A percentile compares a stretch with the other conserved stretches of the same genome.
Conservation (phyloP, 495 filamentous ascomycete species). For the Daldinia bambusicola region DNA sequence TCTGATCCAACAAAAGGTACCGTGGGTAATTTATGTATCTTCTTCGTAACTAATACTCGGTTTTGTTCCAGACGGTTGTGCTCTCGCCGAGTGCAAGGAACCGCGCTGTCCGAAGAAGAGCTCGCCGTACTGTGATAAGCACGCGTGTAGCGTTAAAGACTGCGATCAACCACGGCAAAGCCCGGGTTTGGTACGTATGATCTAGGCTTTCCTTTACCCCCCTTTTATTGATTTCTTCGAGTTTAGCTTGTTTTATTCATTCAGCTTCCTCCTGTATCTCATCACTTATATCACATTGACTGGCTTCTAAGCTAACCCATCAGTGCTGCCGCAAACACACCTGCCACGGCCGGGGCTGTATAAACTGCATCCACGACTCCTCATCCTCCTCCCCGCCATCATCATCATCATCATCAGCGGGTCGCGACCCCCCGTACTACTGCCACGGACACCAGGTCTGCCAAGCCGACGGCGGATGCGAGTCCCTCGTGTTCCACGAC, state of each 20-base stretch:
- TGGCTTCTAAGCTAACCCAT: too few relatives aligned
- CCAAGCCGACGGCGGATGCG: constrained; percentile 13
- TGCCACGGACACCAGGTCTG: constrained; percentile 32
- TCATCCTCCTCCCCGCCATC: background rate
- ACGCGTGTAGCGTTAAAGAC: constrained; percentile 26
- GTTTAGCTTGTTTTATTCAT: too few relatives aligned
- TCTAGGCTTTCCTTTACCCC: background rate
- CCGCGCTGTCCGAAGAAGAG: constrained; percentile 20
- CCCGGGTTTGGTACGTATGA: constrained; percentile 8
- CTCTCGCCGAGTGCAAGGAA: constrained; percentile 18
- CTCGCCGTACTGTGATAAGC: constrained; percentile 29
- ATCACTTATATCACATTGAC: background rate
- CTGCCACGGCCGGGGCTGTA: constrained; percentile 20
- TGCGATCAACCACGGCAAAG: constrained; percentile 31
- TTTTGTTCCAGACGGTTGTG: constrained; percentile 26
- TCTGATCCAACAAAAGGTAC: background rate
- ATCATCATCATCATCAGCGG: background rate
- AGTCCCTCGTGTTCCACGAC: constrained; percentile 24
- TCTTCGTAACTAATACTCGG: constrained; percentile 7
- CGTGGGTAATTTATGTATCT: too few relatives aligned
- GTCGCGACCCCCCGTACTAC: background rate
- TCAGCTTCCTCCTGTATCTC: too few relatives aligned
- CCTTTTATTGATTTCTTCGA: too few relatives aligned
- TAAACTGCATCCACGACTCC: constrained; percentile 12
- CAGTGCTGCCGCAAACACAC: constrained; percentile 28